Evolutionary conservation across 768 basidiomycete species (phyloP).

Genomic region (Phanerochaete carnosa): DNA sequence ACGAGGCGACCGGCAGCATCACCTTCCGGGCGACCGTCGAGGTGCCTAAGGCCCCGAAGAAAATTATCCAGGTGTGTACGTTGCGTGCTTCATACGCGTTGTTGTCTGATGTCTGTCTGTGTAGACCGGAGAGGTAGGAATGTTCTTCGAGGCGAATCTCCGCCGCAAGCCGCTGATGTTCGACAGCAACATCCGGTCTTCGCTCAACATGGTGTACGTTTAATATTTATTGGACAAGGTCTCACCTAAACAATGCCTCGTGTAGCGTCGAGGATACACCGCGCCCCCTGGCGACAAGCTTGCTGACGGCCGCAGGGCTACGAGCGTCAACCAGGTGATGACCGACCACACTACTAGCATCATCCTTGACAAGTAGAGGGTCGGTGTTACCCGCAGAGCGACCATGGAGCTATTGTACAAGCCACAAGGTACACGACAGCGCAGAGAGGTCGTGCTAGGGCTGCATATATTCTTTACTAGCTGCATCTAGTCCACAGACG

Average conservation of each 20-base stretch:
- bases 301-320: neutral
- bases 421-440: too few relatives aligned
- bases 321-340: neutral
- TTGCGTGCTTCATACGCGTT: neutral
- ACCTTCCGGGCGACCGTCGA: constrained; percentile 8
- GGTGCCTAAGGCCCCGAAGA: neutral
- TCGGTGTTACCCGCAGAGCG: too few relatives aligned
- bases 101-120: neutral
- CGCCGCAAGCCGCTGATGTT: constrained; percentile 12
- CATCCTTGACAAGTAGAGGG: neutral
- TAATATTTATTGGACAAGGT: too few relatives aligned
- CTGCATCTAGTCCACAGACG: too few relatives aligned
- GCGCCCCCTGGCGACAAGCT: neutral
- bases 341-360: neutral
- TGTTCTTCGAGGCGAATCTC: constrained; percentile 19
- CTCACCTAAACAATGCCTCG: too few relatives aligned
- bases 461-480: too few relatives aligned
- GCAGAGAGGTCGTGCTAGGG: too few relatives aligned
- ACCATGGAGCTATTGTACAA: too few relatives aligned
- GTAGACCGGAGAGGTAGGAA: constrained; percentile 20
- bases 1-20: neutral
- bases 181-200: constrained; percentile 11
- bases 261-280: neutral
- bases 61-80: neutral
- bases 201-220: neutral